Percentiles rank a stretch among this genome's conserved stretches.
These are phyloP conservation scores for Ampelomyces quisqualis DNA, from an alignment of 2,329 filamentous ascomycete genomes.

Conservation along the genomic window DNA sequence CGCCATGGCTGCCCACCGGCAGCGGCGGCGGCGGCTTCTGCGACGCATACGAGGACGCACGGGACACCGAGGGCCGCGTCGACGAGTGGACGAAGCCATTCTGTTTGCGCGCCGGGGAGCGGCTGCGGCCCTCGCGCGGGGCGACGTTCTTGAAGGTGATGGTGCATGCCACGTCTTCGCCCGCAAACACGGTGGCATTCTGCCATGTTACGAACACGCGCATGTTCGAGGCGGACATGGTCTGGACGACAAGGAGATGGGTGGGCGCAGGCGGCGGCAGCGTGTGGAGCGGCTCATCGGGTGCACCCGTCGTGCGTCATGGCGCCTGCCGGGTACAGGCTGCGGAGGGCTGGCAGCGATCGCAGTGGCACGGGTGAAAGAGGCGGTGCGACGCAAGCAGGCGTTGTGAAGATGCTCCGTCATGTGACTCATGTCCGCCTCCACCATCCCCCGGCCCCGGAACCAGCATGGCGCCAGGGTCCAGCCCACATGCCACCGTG, in stretches of 20 bases:
- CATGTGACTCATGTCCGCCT: background rate
- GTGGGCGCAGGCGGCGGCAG: conserved; percentile 31
- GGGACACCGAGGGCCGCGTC: conserved; percentile 37
- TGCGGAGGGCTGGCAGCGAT: conserved; percentile 5
- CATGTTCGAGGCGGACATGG: conserved; percentile 62
- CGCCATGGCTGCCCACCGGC: no score
- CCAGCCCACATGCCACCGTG: no score
- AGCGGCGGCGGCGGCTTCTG: conserved; percentile 38
- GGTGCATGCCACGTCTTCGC: conserved; percentile 91
- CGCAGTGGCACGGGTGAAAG: conserved; percentile 5
- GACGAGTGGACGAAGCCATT: conserved; percentile 45
- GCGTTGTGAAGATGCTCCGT: conserved; percentile 4
- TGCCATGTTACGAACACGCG: conserved; percentile 95
- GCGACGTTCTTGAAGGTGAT: conserved; percentile 93
- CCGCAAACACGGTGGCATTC: conserved; percentile 91
- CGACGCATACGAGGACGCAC: conserved; percentile 40
- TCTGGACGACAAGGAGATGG: conserved; percentile 31
- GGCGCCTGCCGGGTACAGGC: conserved; percentile 20
- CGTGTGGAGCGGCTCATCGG: conserved; percentile 35
- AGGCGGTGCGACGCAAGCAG: conserved; percentile 1
- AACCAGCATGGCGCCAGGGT: no score
- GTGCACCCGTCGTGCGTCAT: conserved; percentile 29
- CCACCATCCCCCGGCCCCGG: no score
- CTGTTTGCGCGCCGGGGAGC: conserved; percentile 32
- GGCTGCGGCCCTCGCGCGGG: conserved; percentile 46